A percentile compares a stretch with the other conserved stretches of the same genome.
phyloP scores from a whole-genome alignment of 345 rosid genomes.

The Reutealis trisperma region DNA sequence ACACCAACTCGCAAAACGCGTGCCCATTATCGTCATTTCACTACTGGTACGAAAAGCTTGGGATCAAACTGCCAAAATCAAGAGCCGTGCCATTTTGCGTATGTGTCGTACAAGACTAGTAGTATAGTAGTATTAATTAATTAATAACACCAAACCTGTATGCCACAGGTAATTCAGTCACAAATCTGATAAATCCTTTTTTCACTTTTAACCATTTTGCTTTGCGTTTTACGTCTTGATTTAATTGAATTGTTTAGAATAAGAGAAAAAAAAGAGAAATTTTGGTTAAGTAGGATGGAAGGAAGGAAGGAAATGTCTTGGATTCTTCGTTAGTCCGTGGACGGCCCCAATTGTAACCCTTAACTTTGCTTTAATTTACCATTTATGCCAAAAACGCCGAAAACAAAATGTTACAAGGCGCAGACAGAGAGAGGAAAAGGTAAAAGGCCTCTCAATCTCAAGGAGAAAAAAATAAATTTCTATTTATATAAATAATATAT shows the following conservation, averaged over 20 bases:
- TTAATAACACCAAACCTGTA: too few relatives aligned
- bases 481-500: too few relatives aligned
- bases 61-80: too few relatives aligned
- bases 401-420: slow-evolving; percentile 28
- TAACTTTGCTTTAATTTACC: slow-evolving; percentile 46
- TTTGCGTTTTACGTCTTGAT: background rate
- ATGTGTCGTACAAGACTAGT: too few relatives aligned
- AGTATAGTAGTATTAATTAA: too few relatives aligned
- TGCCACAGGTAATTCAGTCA: too few relatives aligned
- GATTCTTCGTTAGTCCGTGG: slow-evolving; percentile 64
- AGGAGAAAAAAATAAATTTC: too few relatives aligned
- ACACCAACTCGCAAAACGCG: too few relatives aligned
- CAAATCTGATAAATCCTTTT: too few relatives aligned
- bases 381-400: slow-evolving; percentile 43
- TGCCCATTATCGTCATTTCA: slow-evolving; percentile 2
- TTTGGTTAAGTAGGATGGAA: background rate
- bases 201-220: too few relatives aligned
- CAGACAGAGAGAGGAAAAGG: background rate
- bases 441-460: too few relatives aligned
- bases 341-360: slow-evolving; percentile 44
- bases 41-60: background rate
- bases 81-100: too few relatives aligned
- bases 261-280: background rate
- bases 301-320: slow-evolving; percentile 60
- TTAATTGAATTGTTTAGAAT: background rate